Conservation (phyloP, 352 stramenopile genomes). For the Phytopythium mirpurense region DNA sequence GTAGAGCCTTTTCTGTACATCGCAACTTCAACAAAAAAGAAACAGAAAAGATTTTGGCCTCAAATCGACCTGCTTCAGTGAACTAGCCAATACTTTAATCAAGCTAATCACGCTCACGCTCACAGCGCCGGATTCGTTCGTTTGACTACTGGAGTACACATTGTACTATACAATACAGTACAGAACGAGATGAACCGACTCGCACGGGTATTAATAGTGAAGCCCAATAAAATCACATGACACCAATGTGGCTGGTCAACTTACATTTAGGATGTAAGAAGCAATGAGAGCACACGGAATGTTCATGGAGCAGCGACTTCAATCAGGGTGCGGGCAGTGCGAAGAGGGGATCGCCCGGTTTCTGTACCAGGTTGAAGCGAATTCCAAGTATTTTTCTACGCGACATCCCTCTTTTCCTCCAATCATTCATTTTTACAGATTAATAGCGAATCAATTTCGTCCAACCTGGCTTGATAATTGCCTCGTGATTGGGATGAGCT, state of each 20-base stretch:
- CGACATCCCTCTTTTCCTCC: constrained; percentile 11
- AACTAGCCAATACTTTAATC: neutral
- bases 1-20: constrained; percentile 19
- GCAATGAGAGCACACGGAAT: no score
- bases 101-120: no score
- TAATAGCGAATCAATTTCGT: no score
- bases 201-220: no score
- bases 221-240: no score
- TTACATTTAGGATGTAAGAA: neutral
- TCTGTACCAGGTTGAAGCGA: constrained; percentile 41
- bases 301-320: constrained; percentile 10
- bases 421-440: constrained; percentile 9
- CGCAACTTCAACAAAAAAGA: constrained; percentile 72
- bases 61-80: neutral
- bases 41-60: constrained; percentile 12
- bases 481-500: no score
- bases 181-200: no score
- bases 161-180: no score
- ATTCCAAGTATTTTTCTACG: constrained; percentile 3
- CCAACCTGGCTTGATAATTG: no score
- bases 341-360: constrained; percentile 3
- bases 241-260: no score
- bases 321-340: constrained; percentile 15
- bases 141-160: no score
- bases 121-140: no score